Evolutionary conservation across 164 flowering plant genomes (phyloP), one percentile per base, ranked within the genome.

Genomic region (Dillenia turbinata): DNA sequence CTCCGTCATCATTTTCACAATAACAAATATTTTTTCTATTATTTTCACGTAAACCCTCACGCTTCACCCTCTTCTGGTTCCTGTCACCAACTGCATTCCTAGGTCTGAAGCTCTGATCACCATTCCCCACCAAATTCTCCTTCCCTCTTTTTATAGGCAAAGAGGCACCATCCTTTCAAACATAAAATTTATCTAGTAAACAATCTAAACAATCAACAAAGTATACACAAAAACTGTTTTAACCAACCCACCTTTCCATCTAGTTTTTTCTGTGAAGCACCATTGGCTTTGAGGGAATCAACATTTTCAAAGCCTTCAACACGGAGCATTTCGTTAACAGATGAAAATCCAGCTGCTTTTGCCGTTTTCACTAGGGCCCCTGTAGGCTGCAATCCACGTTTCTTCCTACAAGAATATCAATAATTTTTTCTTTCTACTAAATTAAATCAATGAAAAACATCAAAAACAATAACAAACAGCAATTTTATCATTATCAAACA

Each of bases 321-420:
- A 17, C 58, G 57, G 60, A 94, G 75, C 85, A 86, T 59, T 50
- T 86, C 92, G 1, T 81, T 81, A 56, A 89, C 99, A 9, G 96
- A 91, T 1, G 85, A 81, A 76, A 77, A 86, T 3, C 99, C 97
- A 50, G 69, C 76, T 44, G 80, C 83, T 71, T 86, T 91, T 59
- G 99, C 97, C n/a, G 69, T 57, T 17, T 74, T 86, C 1, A 59
- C 69, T 16, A 94, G 80, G 0, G 73, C 68, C 12, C 99, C 99
- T 50, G 97, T 91, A 22, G 99, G 99, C 46, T 71, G 59, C 40
- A 72, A 74, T 47, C 97, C 99, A 57, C 64, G 77, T 64, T 77
- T 91, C 72, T 87, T 94, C 99, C 99, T 91, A 56, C 4, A 64
- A 65, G 11, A 44, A 17, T 3, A 56, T 11, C 16, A 13, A 60